Percentiles rank a stretch among this genome's conserved stretches.
phyloP scores from a whole-genome alignment of 2,329 filamentous ascomycete species.

The Mariannaea elegans region DNA sequence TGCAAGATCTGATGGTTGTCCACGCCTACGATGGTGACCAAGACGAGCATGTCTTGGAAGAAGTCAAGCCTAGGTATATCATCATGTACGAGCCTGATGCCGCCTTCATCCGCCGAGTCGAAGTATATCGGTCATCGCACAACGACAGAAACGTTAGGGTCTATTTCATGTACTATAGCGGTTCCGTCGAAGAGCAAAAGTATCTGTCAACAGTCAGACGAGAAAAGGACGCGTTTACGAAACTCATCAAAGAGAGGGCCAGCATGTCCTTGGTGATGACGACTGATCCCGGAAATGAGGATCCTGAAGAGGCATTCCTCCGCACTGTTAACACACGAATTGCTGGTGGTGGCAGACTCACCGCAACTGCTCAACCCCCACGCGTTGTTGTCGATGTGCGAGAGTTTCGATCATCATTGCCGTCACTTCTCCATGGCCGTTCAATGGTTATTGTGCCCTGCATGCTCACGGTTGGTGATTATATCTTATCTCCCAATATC shows the following conservation, averaged over 20 bases:
- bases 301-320: slow-evolving; percentile 90
- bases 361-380: slow-evolving; percentile 85
- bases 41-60: slow-evolving; percentile 96
- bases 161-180: slow-evolving; percentile 96
- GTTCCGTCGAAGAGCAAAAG: slow-evolving; percentile 93
- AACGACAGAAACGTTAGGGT: slow-evolving; percentile 87
- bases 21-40: slow-evolving; percentile 96
- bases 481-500: slow-evolving; percentile 89
- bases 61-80: slow-evolving; percentile 91
- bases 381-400: slow-evolving; percentile 94
- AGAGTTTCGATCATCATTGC: slow-evolving; percentile 92
- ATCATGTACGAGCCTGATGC: slow-evolving; percentile 99
- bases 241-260: slow-evolving; percentile 91
- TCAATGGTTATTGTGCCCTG: slow-evolving; percentile 91
- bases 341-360: slow-evolving; percentile 86
- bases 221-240: slow-evolving; percentile 96
- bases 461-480: slow-evolving; percentile 96
- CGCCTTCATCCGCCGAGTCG: slow-evolving; percentile 91
- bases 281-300: slow-evolving; percentile 73
- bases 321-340: slow-evolving; percentile 97
- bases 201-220: slow-evolving; percentile 90
- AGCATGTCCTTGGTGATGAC: slow-evolving; percentile 91
- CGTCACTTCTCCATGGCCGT: slow-evolving; percentile 88
- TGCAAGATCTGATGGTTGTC: slow-evolving; percentile 86
- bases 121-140: slow-evolving; percentile 96